These are phyloP conservation scores for Leccinellum rugosiceps DNA, from an alignment of 768 basidiomycete genomes.

Conservation along the genomic window DNA sequence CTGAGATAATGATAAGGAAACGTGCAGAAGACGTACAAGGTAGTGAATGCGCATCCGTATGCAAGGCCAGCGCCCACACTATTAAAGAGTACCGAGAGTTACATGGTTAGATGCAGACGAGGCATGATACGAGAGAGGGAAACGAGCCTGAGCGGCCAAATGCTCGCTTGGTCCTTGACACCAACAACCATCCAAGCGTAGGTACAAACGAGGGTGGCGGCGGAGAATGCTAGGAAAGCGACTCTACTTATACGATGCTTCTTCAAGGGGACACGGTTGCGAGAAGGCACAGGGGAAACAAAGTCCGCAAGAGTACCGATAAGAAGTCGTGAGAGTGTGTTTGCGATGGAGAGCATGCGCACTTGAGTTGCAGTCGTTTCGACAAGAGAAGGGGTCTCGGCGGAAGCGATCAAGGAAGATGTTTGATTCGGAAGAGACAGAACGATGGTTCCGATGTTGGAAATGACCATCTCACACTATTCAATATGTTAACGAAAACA, in stretches of 20 bases:
- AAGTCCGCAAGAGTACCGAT: constrained; percentile 72
- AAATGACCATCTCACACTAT: constrained; percentile 79
- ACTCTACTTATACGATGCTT: constrained; percentile 61
- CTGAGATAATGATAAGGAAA: background rate
- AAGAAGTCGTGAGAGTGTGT: constrained; percentile 66
- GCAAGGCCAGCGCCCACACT: constrained; percentile 66
- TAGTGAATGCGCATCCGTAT: constrained; percentile 69
- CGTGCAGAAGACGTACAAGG: constrained; percentile 49
- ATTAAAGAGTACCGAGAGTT: background rate
- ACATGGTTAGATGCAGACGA: background rate
- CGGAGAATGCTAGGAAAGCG: constrained; percentile 52
- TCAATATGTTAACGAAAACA: background rate
- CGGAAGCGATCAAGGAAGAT: constrained; percentile 4
- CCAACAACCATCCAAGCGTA: constrained; percentile 55
- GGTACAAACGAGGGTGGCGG: constrained; percentile 46
- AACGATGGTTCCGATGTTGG: constrained; percentile 77
- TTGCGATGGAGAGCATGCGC: constrained; percentile 63
- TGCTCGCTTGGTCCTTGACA: constrained; percentile 43
- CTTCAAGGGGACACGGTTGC: constrained; percentile 34
- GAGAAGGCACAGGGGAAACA: constrained; percentile 58
- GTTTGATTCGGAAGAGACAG: constrained; percentile 50
- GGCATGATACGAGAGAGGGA: background rate
- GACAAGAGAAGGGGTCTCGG: constrained; percentile 23
- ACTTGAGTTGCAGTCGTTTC: constrained; percentile 62
- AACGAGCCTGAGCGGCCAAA: constrained; percentile 72